A percentile compares a stretch with the other conserved stretches of the same genome.
phyloP scores from a whole-genome alignment of 2,329 filamentous ascomycete species.

The Epichloe baconii region DNA sequence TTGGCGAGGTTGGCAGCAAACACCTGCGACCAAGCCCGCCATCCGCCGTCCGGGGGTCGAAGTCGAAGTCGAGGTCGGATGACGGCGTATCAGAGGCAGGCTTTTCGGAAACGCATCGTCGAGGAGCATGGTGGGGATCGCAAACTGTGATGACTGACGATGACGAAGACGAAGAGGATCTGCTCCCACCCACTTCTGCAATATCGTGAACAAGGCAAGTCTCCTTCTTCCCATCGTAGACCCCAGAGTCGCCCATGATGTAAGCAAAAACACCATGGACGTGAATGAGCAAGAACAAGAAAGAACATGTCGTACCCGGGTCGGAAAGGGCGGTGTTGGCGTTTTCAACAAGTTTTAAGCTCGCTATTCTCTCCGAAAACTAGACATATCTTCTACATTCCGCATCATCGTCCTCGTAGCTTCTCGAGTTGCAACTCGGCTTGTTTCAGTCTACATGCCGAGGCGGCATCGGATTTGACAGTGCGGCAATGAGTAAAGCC shows the following conservation, averaged over 20 bases:
- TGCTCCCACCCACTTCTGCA: background rate
- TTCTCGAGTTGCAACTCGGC: background rate
- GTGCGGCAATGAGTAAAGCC: background rate
- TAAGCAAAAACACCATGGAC: background rate
- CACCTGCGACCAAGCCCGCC: conserved; percentile 37
- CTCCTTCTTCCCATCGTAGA: background rate
- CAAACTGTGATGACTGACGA: background rate
- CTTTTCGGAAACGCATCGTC: background rate
- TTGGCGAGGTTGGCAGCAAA: conserved; percentile 33
- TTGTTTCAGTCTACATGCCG: conserved; percentile 2
- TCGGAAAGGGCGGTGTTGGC: background rate
- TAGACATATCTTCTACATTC: background rate
- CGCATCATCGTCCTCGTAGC: background rate
- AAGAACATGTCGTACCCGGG: background rate
- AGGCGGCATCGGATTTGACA: background rate
- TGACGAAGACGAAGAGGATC: background rate
- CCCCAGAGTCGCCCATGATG: background rate
- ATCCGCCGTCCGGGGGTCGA: conserved; percentile 29
- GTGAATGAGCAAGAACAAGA: background rate
- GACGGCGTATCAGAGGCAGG: background rate
- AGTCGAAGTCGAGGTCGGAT: background rate
- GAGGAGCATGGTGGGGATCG: background rate
- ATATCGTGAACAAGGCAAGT: background rate
- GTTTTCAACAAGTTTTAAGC: background rate
- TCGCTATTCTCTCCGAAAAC: background rate